Evolutionary conservation across 371 early-diverging fungal species (phyloP), one percentile per base, ranked within the genome.

Genomic region (Apophysomyces elegans): DNA sequence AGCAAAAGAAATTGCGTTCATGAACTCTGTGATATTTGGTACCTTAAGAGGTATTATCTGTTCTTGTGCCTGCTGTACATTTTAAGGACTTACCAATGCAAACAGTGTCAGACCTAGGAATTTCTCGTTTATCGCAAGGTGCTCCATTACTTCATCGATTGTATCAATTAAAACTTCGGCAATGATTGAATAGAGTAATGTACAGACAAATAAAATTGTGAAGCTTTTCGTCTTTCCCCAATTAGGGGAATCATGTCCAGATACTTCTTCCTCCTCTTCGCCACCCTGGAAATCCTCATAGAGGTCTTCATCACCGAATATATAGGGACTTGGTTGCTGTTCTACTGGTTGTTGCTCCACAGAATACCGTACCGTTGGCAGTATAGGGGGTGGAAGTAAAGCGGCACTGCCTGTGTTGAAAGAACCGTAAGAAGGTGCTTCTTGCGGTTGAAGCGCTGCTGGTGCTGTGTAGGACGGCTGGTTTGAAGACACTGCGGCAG

Each of bases 1-100:
- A 8, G 97, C 96, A 84, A 98, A 98, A 5, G 96, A 93, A 65
- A 96, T 94, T 37, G 97, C 97, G 72, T 98, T 98, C 85, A 95
- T 91, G 72, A 98, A 96, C 80, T 98, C 99, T 12, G 99, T 96
- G 46, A 96, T 91, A 63, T 91, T 94, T n/a, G 99, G 99, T 5
- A 94, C 74, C 74, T 74, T 21, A 46, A 16, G 8, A 44, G 9
- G 8, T 58, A 14, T 39, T 38, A 35, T 62, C 32, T 37, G 7
- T 58, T 58, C 44, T 26, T 35, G 38, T n/a, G 50, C 37, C 11
- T 5, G 37, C n/a, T 36, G 7, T 14, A n/a, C 37, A 36, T 47
- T 18, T 62, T 16, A 54, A 26, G 32, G 32, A 43, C 65, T 60
- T 35, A 81, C 97, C 62, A 98, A 72, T 1, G 97, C 96, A 85